Evolutionary conservation across 164 flowering plant genomes (phyloP).

Genomic region (Macadamia tetraphylla): DNA sequence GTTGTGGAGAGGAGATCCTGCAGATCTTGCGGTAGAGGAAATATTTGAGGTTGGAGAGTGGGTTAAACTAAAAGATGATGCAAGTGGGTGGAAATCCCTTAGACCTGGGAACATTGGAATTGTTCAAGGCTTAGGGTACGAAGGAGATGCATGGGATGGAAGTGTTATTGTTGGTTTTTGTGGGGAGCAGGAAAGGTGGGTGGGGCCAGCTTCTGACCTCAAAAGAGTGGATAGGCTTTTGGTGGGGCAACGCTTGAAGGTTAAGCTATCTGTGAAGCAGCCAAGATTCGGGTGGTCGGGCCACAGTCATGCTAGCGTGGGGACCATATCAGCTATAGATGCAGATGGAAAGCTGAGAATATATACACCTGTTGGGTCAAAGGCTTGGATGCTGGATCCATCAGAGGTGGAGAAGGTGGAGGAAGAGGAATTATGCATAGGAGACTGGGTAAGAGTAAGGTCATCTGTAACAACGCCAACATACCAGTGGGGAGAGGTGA

Average conservation of each 20-base stretch:
- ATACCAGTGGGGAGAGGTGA: constrained; percentile 94
- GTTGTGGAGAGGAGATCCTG: constrained; percentile 90
- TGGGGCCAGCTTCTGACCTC: constrained; percentile 51
- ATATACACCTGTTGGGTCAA: constrained; percentile 78
- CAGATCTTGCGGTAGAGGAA: constrained; percentile 72
- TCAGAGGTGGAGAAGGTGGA: constrained; percentile 77
- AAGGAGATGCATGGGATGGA: constrained; percentile 72
- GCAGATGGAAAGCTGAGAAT: constrained; percentile 91
- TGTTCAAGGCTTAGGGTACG: constrained; percentile 80
- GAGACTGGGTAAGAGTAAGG: constrained; percentile 86
- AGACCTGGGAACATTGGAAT: constrained; percentile 78
- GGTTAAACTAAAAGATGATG: constrained; percentile 56
- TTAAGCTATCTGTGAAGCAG: constrained; percentile 62
- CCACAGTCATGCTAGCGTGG: constrained; percentile 66
- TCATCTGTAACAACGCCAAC: constrained; percentile 58
- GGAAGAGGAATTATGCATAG: constrained; percentile 61
- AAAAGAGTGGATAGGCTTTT: constrained; percentile 45
- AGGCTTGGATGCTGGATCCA: constrained; percentile 92
- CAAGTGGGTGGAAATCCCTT: constrained; percentile 69
- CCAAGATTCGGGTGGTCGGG: constrained; percentile 99
- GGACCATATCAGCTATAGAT: constrained; percentile 75
- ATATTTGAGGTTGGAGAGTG: constrained; percentile 90
- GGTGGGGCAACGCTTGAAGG: constrained; percentile 70
- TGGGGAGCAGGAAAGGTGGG: constrained; percentile 94
- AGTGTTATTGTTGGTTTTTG: constrained; percentile 67